phyloP scores from a whole-genome alignment of 2,329 filamentous ascomycete species.

The Trichoderma asperellum region DNA sequence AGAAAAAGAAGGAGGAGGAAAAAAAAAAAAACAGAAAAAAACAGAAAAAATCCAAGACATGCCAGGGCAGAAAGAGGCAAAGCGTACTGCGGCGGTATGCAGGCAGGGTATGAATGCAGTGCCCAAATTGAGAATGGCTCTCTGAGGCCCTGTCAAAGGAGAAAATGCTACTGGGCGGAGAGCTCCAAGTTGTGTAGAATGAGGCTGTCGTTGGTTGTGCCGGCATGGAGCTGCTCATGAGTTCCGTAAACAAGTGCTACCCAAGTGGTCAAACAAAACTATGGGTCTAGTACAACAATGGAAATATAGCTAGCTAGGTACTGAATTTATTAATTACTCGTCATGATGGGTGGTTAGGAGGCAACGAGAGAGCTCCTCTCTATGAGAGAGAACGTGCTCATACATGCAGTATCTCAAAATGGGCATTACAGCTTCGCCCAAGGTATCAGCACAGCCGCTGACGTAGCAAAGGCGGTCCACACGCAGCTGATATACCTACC shows the following conservation, averaged over 20 bases:
- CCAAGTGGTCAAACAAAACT: not conserved
- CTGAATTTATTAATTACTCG: not conserved
- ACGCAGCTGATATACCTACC: too few species aligned
- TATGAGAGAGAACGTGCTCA: not conserved
- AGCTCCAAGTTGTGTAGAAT: not conserved
- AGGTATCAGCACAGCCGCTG: not conserved
- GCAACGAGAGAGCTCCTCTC: not conserved
- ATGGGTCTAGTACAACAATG: not conserved
- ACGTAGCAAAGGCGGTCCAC: not conserved
- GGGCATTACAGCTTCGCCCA: not conserved
- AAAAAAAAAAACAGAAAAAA: not conserved
- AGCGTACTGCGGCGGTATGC: slow-evolving; percentile 7
- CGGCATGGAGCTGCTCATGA: not conserved
- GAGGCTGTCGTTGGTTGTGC: not conserved
- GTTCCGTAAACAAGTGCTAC: not conserved
- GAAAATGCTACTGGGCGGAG: not conserved
- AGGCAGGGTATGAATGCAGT: slow-evolving; percentile 12
- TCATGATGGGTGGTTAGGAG: not conserved
- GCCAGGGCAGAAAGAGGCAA: not conserved
- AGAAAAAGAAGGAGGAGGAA: not conserved
- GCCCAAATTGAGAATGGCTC: slow-evolving; percentile 1
- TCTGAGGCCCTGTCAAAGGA: slow-evolving; percentile 8
- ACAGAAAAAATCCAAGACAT: not conserved
- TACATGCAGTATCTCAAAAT: not conserved
- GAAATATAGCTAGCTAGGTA: not conserved